Conservation (phyloP, 1,284 basidiomycete species). For the Termitomyces sp. region DNA sequence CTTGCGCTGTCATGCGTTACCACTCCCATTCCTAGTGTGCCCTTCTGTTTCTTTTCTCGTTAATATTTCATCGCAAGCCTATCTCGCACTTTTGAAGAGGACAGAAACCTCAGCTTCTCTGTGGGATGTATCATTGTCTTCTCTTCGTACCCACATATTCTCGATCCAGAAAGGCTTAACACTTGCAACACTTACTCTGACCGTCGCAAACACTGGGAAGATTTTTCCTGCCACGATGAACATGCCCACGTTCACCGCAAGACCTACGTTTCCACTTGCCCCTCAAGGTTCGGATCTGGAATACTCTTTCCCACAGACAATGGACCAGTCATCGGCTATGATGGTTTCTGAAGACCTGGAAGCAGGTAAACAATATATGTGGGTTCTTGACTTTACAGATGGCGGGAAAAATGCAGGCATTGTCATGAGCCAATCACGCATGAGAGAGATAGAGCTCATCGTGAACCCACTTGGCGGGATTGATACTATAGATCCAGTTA, state of each 20-base stretch:
- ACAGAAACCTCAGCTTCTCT: constrained; percentile 20
- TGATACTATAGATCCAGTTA: constrained; percentile 34
- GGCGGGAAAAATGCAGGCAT: constrained; percentile 49
- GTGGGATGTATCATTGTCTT: constrained; percentile 45
- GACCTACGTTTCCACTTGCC: constrained; percentile 42
- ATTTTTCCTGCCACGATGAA: constrained; percentile 36
- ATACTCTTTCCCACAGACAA: constrained; percentile 44
- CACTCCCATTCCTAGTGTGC: constrained; percentile 59
- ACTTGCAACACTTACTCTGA: constrained; percentile 52
- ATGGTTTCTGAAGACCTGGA: constrained; percentile 16
- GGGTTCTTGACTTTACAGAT: constrained; percentile 70
- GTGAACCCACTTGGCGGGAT: constrained; percentile 52
- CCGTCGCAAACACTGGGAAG: constrained; percentile 32
- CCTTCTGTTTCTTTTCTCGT: constrained; percentile 69
- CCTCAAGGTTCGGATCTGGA: constrained; percentile 39
- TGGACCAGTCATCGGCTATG: constrained; percentile 24
- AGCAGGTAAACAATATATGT: constrained; percentile 36
- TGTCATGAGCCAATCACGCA: constrained; percentile 63
- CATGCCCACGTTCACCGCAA: constrained; percentile 36
- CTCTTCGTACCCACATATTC: constrained; percentile 44
- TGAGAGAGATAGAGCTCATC: constrained; percentile 62
- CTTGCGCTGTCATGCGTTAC: constrained; percentile 56
- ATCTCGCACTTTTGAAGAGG: constrained; percentile 52
- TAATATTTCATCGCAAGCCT: constrained; percentile 61
- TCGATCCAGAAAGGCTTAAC: constrained; percentile 42